Evolutionary conservation across 148 eudicot species (phyloP).

Genomic region (Talinum fruticosum): DNA sequence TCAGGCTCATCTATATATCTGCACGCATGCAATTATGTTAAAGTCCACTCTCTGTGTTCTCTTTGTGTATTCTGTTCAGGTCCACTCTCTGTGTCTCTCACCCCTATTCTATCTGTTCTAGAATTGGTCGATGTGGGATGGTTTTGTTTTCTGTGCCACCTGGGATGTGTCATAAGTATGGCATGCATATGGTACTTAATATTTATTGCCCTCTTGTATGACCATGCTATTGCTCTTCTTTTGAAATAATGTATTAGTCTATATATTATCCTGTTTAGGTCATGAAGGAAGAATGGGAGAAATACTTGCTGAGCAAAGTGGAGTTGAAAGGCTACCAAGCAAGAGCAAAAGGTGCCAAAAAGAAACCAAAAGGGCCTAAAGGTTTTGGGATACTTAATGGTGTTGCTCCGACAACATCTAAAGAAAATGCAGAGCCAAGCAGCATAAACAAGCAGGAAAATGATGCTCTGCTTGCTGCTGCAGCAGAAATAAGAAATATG

Average conservation of each 20-base stretch:
- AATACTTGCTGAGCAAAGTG: slow-evolving; percentile 90
- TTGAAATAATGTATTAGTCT: not conserved
- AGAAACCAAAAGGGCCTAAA: slow-evolving; percentile 81
- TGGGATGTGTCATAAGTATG: not conserved
- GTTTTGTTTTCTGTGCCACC: not conserved
- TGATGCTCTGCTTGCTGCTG: slow-evolving; percentile 88
- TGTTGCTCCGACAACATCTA: slow-evolving; percentile 43
- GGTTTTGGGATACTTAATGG: slow-evolving; percentile 95
- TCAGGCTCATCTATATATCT: not conserved
- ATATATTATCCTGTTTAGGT: slow-evolving; percentile 43
- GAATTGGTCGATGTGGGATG: not conserved
- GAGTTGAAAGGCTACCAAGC: slow-evolving; percentile 71
- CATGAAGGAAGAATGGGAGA: slow-evolving; percentile 94
- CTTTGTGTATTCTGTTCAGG: too few relatives aligned
- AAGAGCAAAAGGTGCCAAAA: slow-evolving; percentile 53
- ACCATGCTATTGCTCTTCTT: not conserved
- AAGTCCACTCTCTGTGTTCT: not conserved
- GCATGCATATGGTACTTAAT: too few relatives aligned
- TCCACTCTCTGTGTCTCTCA: too few relatives aligned
- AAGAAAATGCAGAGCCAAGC: slow-evolving; percentile 62
- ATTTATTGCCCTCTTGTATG: not conserved
- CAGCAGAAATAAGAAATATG: slow-evolving; percentile 53
- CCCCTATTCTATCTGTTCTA: too few relatives aligned
- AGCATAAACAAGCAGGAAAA: slow-evolving; percentile 73
- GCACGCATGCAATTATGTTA: not conserved